Evolutionary conservation across 208 protist genomes (phyloP), one percentile per base, ranked within the genome.

Genomic region (Acanthamoeba rhysodes): DNA sequence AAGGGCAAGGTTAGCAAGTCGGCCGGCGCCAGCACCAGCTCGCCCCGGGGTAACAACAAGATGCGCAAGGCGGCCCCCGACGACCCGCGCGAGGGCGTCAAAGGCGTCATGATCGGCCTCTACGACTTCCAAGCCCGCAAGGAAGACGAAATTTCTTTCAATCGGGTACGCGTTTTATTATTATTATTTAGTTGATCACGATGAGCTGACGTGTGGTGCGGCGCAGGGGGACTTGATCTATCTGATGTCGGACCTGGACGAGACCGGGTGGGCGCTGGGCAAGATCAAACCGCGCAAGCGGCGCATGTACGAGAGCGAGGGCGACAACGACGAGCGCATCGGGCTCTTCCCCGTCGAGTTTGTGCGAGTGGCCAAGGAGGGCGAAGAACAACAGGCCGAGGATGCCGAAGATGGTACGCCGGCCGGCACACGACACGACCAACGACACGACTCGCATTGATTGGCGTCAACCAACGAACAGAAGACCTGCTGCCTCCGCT

Each of bases 201-300:
- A 66, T 27, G 50, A 55, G 12, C 4, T 57, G 50, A 57, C 50
- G 53, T 14, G 9, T 24, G 62, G 24, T 20, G 24, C 0, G 7
- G 62, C 8, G 18, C 45, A 90, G 82, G 82, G 82, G 7, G 82
- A 90, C n/a, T 27, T 90, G 57, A 90, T 90, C 10, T 90, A 90
- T n/a, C 82, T 90, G 50, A 66, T 90, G 82, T 90, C 82, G 20
- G 82, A 90, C 50, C 57, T 90, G 41, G 82, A 90, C 57, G 82
- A 90, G 82, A 90, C 82, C 14, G 82, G 82, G 18, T 90, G 82
- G 82, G 82, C 82, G 57, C 82, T 90, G 34, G 82, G 82, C 82
- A 90, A 90, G 57, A 27, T 90, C 34, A 90, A 90, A 16, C 53
- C 62, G 24, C 62, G 62, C 22, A 90, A 32, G 82, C 82, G 53